These are phyloP conservation scores for Zygosaccharomyces lentus DNA, from an alignment of 805 yeast genomes.

Conservation along the genomic window DNA sequence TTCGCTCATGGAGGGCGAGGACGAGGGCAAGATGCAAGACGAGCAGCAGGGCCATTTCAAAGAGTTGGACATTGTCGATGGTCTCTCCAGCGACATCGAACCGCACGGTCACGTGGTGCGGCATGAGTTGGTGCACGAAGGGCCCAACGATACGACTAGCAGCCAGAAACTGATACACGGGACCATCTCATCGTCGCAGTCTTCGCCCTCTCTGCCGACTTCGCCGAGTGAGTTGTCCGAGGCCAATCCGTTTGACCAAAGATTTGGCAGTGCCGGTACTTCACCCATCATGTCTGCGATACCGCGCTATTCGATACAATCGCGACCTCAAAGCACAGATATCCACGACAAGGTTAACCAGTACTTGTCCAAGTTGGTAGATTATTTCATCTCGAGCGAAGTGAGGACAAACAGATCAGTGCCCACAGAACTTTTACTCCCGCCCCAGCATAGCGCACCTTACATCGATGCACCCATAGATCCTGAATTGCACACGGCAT, in stretches of 20 bases:
- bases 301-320: slow-evolving; percentile 28
- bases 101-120: slow-evolving; percentile 16
- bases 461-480: slow-evolving; percentile 73
- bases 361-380: slow-evolving; percentile 32
- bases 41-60: slow-evolving; percentile 24
- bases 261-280: slow-evolving; percentile 30
- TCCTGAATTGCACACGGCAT: slow-evolving; percentile 89
- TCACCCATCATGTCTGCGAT: slow-evolving; percentile 32
- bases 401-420: slow-evolving; percentile 24
- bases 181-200: slow-evolving; percentile 19
- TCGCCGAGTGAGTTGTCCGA: slow-evolving; percentile 33
- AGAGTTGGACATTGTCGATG: slow-evolving; percentile 36
- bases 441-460: slow-evolving; percentile 34
- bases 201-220: slow-evolving; percentile 34
- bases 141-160: slow-evolving; percentile 4
- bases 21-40: slow-evolving; percentile 6
- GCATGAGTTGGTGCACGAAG: slow-evolving; percentile 2
- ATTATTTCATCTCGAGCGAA: slow-evolving; percentile 34
- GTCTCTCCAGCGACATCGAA: slow-evolving; percentile 37
- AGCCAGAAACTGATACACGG: slow-evolving; percentile 10
- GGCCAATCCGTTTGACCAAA: slow-evolving; percentile 29
- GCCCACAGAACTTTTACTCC: slow-evolving; percentile 28
- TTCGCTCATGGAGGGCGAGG: slow-evolving; percentile 8
- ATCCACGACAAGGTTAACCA: slow-evolving; percentile 32
- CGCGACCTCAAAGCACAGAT: slow-evolving; percentile 28